These are phyloP conservation scores for Xerocomellus intermedius DNA, from an alignment of 768 basidiomycete genomes.

Conservation along the genomic window DNA sequence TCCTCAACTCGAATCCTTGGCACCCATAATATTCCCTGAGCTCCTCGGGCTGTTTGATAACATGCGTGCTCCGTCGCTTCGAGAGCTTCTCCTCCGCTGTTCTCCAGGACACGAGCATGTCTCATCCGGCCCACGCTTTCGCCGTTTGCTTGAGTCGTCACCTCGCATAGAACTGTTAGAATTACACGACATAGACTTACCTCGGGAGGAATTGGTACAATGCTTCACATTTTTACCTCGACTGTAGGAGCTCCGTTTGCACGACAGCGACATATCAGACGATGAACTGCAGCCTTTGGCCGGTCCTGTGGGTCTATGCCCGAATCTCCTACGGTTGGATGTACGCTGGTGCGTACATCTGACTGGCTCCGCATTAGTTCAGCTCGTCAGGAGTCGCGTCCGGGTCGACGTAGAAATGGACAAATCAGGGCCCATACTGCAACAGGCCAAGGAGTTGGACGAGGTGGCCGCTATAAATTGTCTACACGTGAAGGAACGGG, in stretches of 20 bases:
- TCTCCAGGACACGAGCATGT: slow-evolving; percentile 19
- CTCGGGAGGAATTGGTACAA: slow-evolving; percentile 36
- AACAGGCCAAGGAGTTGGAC: slow-evolving; percentile 33
- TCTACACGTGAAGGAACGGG: slow-evolving; percentile 51
- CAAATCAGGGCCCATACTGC: slow-evolving; percentile 1
- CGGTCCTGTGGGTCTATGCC: slow-evolving; percentile 44
- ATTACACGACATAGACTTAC: slow-evolving; percentile 48
- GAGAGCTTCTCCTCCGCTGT: slow-evolving; percentile 41
- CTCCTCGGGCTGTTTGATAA: slow-evolving; percentile 28
- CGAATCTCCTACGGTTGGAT: slow-evolving; percentile 47
- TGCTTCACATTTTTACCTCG: slow-evolving; percentile 37
- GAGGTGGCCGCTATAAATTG: slow-evolving; percentile 57
- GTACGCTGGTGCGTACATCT: slow-evolving; percentile 61
- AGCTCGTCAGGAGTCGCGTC: slow-evolving; percentile 44
- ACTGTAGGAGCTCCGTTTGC: slow-evolving; percentile 50
- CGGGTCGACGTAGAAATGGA: not conserved
- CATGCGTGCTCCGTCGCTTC: slow-evolving; percentile 38
- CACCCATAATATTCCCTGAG: slow-evolving; percentile 31
- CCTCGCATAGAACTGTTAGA: slow-evolving; percentile 43
- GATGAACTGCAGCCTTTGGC: slow-evolving; percentile 38
- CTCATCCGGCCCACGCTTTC: slow-evolving; percentile 28
- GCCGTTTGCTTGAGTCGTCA: slow-evolving; percentile 29
- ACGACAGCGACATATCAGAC: slow-evolving; percentile 58
- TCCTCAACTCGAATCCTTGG: slow-evolving; percentile 30
- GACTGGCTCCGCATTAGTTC: slow-evolving; percentile 48